A percentile compares a stretch with the other conserved stretches of the same genome.
phyloP scores from a whole-genome alignment of 495 filamentous ascomycete genomes.

The Immersiella caudata region DNA sequence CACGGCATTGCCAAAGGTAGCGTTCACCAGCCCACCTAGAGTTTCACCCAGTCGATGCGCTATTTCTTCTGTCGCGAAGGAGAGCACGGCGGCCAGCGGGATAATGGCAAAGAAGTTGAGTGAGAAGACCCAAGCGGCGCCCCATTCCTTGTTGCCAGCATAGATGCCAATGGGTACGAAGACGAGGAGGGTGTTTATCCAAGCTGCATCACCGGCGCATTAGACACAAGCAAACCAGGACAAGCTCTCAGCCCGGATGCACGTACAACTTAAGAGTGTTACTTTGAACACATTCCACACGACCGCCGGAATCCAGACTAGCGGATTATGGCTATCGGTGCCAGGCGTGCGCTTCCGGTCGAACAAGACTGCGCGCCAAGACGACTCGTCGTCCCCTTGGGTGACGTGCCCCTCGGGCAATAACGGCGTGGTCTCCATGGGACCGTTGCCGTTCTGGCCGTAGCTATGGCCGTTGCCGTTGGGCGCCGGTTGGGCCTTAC shows the following conservation, averaged over 20 bases:
- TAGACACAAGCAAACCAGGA: constrained; percentile 13
- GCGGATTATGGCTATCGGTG: constrained; percentile 49
- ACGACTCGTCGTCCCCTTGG: constrained; percentile 18
- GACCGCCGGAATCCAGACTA: constrained; percentile 61
- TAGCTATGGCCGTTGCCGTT: constrained; percentile 16
- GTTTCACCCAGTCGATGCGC: constrained; percentile 83
- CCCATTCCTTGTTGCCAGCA: constrained; percentile 71
- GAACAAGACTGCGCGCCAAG: constrained; percentile 47
- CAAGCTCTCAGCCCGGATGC: constrained; percentile 7
- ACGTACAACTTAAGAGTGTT: constrained; percentile 58
- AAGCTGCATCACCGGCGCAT: constrained; percentile 48
- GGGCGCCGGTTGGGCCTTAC: constrained; percentile 12
- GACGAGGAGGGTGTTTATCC: constrained; percentile 83
- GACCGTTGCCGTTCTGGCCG: constrained; percentile 1
- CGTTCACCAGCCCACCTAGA: constrained; percentile 89
- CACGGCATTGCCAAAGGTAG: constrained; percentile 97
- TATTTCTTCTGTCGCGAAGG: constrained; percentile 95
- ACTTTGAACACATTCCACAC: constrained; percentile 54
- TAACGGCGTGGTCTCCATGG: constrained; percentile 14
- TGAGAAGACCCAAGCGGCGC: constrained; percentile 75
- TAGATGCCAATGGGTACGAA: constrained; percentile 91
- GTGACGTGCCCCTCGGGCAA: constrained; percentile 20
- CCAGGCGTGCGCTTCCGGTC: constrained; percentile 50
- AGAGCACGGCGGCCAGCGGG: constrained; percentile 86
- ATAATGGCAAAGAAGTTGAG: constrained; percentile 97